Percentiles rank a stretch among this genome's conserved stretches.
phyloP scores from a whole-genome alignment of 2,329 filamentous ascomycete species.

The Cordyceps pruinosa region DNA sequence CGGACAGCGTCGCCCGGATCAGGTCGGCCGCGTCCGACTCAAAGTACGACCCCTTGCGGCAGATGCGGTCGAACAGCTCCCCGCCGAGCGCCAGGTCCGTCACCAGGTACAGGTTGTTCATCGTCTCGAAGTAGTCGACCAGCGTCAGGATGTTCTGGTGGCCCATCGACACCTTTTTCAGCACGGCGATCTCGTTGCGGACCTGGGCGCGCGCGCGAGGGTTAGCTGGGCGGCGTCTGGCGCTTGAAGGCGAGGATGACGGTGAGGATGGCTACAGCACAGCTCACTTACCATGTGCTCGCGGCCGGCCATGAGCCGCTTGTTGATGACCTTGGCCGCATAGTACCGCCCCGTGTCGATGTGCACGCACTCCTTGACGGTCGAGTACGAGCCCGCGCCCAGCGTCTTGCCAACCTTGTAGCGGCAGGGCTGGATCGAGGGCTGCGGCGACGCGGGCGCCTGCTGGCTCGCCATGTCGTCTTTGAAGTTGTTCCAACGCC shows the following conservation, averaged over 20 bases:
- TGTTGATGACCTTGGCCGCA: constrained; percentile 99
- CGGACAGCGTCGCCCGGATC: constrained; percentile 88
- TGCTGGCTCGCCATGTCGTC: constrained; percentile 22
- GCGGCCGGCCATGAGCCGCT: constrained; percentile 90
- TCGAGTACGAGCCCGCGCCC: constrained; percentile 93
- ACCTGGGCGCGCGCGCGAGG: constrained; percentile 48
- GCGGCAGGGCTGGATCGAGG: constrained; percentile 84
- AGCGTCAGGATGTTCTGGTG: constrained; percentile 97
- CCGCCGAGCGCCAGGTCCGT: constrained; percentile 94
- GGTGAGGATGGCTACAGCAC: neutral
- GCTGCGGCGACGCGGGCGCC: constrained; percentile 24
- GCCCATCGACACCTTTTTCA: constrained; percentile 98
- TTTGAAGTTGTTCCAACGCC: neutral
- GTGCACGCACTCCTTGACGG: constrained; percentile 98
- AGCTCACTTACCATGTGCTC: constrained; percentile 79
- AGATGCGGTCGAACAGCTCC: constrained; percentile 97
- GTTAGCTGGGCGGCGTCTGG: neutral
- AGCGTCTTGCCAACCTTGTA: constrained; percentile 99
- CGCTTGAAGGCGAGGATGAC: neutral
- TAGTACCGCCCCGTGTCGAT: constrained; percentile 97
- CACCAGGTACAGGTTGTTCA: constrained; percentile 98
- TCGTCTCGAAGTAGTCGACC: constrained; percentile 98
- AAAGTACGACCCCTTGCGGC: constrained; percentile 96
- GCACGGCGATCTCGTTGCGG: constrained; percentile 93
- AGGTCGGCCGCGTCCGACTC: constrained; percentile 94